Conservation (phyloP, 768 basidiomycete species). For the Russula abietina region DNA sequence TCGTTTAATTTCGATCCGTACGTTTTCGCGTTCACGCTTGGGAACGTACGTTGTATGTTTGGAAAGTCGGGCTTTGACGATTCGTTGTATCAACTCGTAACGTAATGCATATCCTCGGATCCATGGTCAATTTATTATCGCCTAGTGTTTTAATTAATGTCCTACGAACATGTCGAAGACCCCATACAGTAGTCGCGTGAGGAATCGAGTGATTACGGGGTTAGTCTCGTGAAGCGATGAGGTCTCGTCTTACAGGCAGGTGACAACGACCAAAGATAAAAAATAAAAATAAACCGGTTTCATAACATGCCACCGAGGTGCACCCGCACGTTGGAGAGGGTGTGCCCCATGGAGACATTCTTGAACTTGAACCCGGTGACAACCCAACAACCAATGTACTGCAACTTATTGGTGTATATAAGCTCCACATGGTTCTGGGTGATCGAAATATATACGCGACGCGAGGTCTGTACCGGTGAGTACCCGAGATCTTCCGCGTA, state of each 20-base stretch:
- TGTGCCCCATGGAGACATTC: not conserved
- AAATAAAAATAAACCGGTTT: too few relatives aligned
- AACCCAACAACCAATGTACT: too few relatives aligned
- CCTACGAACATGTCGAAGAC: not conserved
- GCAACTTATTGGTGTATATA: too few relatives aligned
- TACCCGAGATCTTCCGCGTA: too few relatives aligned
- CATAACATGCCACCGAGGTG: too few relatives aligned
- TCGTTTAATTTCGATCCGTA: not conserved
- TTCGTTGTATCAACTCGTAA: conserved; percentile 5
- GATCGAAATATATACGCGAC: too few relatives aligned
- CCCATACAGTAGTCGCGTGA: too few relatives aligned
- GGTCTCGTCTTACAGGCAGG: not conserved
- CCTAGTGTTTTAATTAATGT: not conserved
- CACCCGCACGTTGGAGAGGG: not conserved
- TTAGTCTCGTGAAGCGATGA: not conserved
- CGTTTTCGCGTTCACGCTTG: not conserved
- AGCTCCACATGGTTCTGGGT: too few relatives aligned
- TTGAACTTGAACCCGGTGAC: too few relatives aligned
- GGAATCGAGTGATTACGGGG: not conserved
- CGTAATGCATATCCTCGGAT: not conserved
- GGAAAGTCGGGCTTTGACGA: not conserved
- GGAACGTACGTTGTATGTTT: not conserved
- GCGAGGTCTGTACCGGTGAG: too few relatives aligned
- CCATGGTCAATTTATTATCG: too few relatives aligned
- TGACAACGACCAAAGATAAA: not conserved